Conservation (phyloP, 2,329 filamentous ascomycete genomes). For the Neonectria punicea region DNA sequence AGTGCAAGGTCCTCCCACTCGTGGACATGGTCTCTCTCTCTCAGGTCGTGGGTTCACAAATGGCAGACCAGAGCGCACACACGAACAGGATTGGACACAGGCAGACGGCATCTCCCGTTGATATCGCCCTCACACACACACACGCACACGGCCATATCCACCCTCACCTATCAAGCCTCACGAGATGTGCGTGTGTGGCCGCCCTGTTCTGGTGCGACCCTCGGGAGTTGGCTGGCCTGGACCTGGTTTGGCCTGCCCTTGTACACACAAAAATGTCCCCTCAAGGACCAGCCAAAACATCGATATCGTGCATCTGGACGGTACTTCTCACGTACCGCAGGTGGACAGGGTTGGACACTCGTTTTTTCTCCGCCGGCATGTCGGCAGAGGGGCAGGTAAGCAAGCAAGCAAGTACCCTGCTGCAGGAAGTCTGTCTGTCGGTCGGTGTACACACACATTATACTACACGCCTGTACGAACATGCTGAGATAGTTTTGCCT, state of each 20-base stretch:
- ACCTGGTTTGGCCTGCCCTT: slow-evolving; percentile 11
- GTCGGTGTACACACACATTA: neutral
- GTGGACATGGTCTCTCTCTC: neutral
- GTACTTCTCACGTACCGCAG: neutral
- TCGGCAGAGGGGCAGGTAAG: slow-evolving; percentile 3
- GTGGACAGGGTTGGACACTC: slow-evolving; percentile 1
- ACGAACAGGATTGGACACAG: neutral
- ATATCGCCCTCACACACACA: slow-evolving; percentile 12
- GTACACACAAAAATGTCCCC: slow-evolving; percentile 4
- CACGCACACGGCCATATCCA: neutral
- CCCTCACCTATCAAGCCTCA: neutral
- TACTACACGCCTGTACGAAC: neutral
- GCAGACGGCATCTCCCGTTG: slow-evolving; percentile 6
- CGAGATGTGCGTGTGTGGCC: neutral
- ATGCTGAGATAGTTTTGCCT: neutral
- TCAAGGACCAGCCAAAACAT: neutral
- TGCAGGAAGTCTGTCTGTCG: slow-evolving; percentile 13
- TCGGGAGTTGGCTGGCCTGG: slow-evolving; percentile 1
- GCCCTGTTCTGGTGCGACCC: slow-evolving; percentile 13
- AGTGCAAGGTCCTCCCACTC: neutral
- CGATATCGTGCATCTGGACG: neutral
- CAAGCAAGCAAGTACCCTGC: slow-evolving; percentile 8
- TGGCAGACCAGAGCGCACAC: neutral
- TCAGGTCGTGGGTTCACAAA: slow-evolving; percentile 11
- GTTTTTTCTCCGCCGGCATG: neutral